Evolutionary conservation across 129 eudicot species (phyloP), one percentile per base, ranked within the genome.

Genomic region (Centella asiatica): DNA sequence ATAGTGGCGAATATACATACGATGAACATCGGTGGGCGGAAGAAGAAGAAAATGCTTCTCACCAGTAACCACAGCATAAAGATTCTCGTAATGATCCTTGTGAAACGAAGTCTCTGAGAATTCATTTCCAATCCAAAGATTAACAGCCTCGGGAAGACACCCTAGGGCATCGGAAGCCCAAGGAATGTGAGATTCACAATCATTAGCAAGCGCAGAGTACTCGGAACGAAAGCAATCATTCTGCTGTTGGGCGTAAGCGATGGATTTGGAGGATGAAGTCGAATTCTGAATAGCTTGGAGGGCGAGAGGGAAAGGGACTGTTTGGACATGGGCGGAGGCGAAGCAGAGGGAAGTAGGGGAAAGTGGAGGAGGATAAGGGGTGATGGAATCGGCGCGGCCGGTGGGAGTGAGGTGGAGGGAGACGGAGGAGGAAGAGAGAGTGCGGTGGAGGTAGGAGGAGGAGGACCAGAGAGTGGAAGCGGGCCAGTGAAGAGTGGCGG

Each of bases 1-100:
- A 46, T 92, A 92, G 1, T 83, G 81, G 0, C 75, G 75, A 49
- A 92, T 67, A 51, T 92, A 92, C 88, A 92, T 82, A 52, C 99
- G 68, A 74, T 92, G 96, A 66, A 92, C 85, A 84, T 92, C 99
- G 15, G 90, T 84, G 5, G 96, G 99, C 1, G 99, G 96, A 65
- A 92, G 87, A 23, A 92, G 82, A 46, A 87, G 22, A 57, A 92
- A 87, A 74, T 81, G 84, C 78, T 92, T 92, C 72, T 92, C 96
- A 7, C 99, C 99, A 12, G 79, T 52, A 20, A 92, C 69, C 46
- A 93, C 99, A 49, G 80, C 99, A 69, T 92, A 92, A 69, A 92
- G 23, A 76, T 92, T 92, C 80, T 92, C 99, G 42, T 87, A 87
- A 72, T 87, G 96, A 62, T 92, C 99, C 77, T 87, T 92, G 70